phyloP scores from a whole-genome alignment of 441 rosid species.

The Croton setiger region DNA sequence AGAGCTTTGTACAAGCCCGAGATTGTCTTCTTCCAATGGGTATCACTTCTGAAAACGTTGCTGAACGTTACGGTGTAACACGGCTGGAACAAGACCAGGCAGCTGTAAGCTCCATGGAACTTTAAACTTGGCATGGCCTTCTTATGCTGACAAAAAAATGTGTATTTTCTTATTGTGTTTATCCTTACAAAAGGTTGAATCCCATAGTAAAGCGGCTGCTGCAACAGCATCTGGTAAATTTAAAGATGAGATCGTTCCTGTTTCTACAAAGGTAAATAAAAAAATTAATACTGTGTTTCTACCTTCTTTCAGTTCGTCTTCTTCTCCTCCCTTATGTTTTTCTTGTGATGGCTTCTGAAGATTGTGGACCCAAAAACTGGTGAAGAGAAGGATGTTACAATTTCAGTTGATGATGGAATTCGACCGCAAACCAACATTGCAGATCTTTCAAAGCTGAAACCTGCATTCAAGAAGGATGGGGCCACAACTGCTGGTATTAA shows the following conservation, averaged over 20 bases:
- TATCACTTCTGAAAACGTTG: conserved; percentile 92
- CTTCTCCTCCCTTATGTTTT: background rate
- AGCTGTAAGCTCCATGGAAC: conserved; percentile 55
- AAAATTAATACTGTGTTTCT: background rate
- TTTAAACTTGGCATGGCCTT: background rate
- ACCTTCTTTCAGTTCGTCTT: background rate
- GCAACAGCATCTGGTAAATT: conserved; percentile 87
- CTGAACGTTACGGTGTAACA: conserved; percentile 79
- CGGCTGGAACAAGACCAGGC: conserved; percentile 95
- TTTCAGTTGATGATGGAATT: conserved; percentile 90
- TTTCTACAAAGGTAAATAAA: conserved; percentile 67
- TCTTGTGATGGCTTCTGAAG: conserved; percentile 32
- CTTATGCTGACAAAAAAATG: conserved; percentile 1
- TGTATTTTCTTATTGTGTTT: conserved; percentile 12
- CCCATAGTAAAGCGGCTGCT: conserved; percentile 94
- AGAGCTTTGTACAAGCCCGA: conserved; percentile 70
- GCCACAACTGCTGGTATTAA: conserved; percentile 85
- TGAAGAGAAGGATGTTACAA: conserved; percentile 58
- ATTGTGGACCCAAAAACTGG: conserved; percentile 93
- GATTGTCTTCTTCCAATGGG: conserved; percentile 99
- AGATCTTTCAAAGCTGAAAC: conserved; percentile 68
- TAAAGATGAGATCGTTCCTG: conserved; percentile 89
- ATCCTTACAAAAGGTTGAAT: conserved; percentile 60
- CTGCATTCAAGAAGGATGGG: conserved; percentile 90
- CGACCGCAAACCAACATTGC: conserved; percentile 59